A percentile compares a stretch with the other conserved stretches of the same genome.
Evolutionary conservation across 2,329 filamentous ascomycete genomes (phyloP).

Genomic region (Aspergillus glaucus): DNA sequence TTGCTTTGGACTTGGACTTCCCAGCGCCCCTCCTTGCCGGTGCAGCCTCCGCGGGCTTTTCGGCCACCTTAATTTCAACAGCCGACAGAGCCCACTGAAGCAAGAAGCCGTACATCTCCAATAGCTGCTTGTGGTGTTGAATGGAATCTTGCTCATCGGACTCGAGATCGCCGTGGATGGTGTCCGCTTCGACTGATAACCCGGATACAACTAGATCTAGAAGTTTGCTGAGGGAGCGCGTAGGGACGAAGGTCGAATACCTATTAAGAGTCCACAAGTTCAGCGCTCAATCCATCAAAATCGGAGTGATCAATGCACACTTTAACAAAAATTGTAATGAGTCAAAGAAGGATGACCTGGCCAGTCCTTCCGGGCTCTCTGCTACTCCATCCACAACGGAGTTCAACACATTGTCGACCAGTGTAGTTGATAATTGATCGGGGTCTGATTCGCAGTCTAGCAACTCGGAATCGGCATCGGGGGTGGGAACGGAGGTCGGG

Average conservation of each 20-base stretch:
- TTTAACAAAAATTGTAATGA: constrained; percentile 94
- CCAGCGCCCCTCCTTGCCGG: constrained; percentile 67
- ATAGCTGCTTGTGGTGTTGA: constrained; percentile 78
- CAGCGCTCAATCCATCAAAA: constrained; percentile 50
- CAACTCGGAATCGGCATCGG: constrained; percentile 75
- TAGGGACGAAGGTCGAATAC: constrained; percentile 71
- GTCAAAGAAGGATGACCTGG: constrained; percentile 73
- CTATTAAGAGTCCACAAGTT: constrained; percentile 62
- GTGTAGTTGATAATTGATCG: constrained; percentile 67
- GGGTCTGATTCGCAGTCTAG: constrained; percentile 90
- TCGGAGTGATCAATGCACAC: constrained; percentile 62
- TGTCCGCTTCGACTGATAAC: constrained; percentile 76
- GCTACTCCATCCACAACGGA: constrained; percentile 88
- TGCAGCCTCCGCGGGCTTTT: constrained; percentile 71
- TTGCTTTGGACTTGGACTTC: constrained; percentile 65
- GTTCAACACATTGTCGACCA: constrained; percentile 82
- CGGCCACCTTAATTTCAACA: constrained; percentile 88
- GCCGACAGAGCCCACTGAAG: constrained; percentile 91
- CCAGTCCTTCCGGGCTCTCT: constrained; percentile 83
- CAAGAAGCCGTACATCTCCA: constrained; percentile 91
- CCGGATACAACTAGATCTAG: constrained; percentile 86
- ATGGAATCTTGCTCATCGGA: constrained; percentile 84
- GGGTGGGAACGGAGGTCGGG: constrained; percentile 72
- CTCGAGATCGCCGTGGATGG: constrained; percentile 78
- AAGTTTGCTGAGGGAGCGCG: constrained; percentile 81